A percentile compares a stretch with the other conserved stretches of the same genome.
Conservation (phyloP, 2,329 filamentous ascomycete genomes). For the Lachnum nothofagi region DNA sequence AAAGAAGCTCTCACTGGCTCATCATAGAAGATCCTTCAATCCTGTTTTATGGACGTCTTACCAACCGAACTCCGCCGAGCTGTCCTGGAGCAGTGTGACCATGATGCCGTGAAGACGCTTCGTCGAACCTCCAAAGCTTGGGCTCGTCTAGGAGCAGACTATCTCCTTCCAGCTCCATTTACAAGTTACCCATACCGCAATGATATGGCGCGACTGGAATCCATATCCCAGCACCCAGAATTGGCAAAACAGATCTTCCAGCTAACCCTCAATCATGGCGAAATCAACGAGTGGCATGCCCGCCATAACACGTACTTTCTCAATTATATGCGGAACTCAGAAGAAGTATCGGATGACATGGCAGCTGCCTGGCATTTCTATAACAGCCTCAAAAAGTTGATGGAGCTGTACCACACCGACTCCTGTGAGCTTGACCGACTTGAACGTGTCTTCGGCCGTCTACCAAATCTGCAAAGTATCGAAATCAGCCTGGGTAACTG, state of each 20-base stretch:
- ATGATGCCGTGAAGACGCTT: conserved; percentile 17
- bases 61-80: conserved; percentile 23
- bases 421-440: conserved; percentile 19
- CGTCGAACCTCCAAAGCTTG: conserved; percentile 22
- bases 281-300: conserved; percentile 30
- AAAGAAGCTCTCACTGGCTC: neutral
- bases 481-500: conserved; percentile 21
- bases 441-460: conserved; percentile 12
- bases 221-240: conserved; percentile 21
- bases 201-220: conserved; percentile 21
- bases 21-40: neutral
- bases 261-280: conserved; percentile 25
- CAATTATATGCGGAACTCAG: conserved; percentile 25
- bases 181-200: conserved; percentile 20
- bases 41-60: conserved; percentile 20
- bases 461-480: conserved; percentile 22
- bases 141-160: conserved; percentile 24
- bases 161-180: conserved; percentile 21
- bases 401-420: conserved; percentile 22
- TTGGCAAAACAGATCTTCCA: conserved; percentile 19
- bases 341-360: conserved; percentile 26
- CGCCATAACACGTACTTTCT: conserved; percentile 30
- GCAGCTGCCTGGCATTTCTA: conserved; percentile 32
- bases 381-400: conserved; percentile 28
- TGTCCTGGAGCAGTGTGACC: conserved; percentile 17